phyloP scores from a whole-genome alignment of 148 eudicot genomes.

The Salicornia ramosissima region DNA sequence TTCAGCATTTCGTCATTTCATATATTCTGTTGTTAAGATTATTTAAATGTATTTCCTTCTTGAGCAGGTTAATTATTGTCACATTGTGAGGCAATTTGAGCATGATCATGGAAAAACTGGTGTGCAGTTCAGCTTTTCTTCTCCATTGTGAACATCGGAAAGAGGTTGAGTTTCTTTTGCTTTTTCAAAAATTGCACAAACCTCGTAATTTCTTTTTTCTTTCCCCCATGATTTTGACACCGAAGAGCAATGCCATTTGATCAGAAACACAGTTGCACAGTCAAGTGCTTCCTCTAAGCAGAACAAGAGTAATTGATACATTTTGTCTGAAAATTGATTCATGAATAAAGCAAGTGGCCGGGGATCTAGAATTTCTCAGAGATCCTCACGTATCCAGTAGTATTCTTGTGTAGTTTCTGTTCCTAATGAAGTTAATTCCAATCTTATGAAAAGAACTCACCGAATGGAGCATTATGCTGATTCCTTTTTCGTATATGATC shows the following conservation, averaged over 20 bases:
- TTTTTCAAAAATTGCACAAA: constrained; percentile 12
- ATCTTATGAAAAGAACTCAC: background rate
- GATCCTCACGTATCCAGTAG: background rate
- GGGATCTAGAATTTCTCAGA: background rate
- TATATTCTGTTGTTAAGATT: background rate
- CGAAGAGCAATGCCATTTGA: constrained; percentile 11
- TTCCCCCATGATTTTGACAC: constrained; percentile 13
- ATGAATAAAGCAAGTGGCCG: constrained; percentile 15
- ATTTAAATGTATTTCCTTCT: constrained; percentile 2
- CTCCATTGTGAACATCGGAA: constrained; percentile 35
- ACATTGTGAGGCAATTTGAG: constrained; percentile 58
- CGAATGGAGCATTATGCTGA: background rate
- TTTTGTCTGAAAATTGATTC: constrained; percentile 11
- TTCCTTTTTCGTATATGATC: background rate
- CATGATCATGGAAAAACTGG: constrained; percentile 89
- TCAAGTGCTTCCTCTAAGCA: constrained; percentile 8
- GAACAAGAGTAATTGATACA: constrained; percentile 4
- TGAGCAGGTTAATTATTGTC: constrained; percentile 80
- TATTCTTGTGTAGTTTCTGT: constrained; percentile 4
- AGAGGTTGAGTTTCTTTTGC: constrained; percentile 15
- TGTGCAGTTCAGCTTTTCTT: constrained; percentile 80
- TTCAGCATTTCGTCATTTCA: background rate
- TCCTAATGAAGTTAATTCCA: background rate
- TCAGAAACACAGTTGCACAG: constrained; percentile 5
- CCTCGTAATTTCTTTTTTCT: background rate